Evolutionary conservation across 345 rosid species (phyloP).

Genomic region (Corchorus olitorius): DNA sequence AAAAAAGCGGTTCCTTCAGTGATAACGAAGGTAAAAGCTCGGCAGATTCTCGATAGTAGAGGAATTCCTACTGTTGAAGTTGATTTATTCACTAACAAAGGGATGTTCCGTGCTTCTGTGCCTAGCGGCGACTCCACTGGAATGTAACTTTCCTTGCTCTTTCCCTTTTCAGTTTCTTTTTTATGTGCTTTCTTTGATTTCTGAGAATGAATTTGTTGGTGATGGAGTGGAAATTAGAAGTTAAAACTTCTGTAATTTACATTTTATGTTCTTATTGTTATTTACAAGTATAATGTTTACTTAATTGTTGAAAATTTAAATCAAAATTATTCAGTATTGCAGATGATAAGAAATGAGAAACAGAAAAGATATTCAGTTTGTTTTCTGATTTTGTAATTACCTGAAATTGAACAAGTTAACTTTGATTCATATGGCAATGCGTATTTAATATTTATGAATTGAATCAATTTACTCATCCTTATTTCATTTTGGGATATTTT

Average conservation of each 20-base stretch:
- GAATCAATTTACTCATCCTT: background rate
- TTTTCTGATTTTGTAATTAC: background rate
- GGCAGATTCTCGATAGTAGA: conserved; percentile 95
- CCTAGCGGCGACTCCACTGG: conserved; percentile 84
- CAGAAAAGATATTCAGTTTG: background rate
- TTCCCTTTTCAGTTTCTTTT: background rate
- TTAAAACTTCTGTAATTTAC: background rate
- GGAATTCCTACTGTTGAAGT: conserved; percentile 97
- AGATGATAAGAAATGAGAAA: background rate
- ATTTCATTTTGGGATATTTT: background rate
- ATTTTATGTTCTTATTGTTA: background rate
- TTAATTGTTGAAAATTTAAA: too few species aligned
- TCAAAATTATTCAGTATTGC: background rate
- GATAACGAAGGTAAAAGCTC: conserved; percentile 81
- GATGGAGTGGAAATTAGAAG: background rate
- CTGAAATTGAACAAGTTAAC: background rate
- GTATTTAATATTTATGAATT: background rate
- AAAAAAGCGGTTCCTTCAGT: conserved; percentile 78
- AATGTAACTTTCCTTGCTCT: conserved; percentile 44
- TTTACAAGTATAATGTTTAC: too few species aligned
- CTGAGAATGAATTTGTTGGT: conserved; percentile 11
- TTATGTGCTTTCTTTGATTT: background rate
- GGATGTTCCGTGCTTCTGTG: conserved; percentile 83
- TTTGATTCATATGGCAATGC: background rate
- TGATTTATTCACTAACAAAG: conserved; percentile 82